These are phyloP conservation scores for Closterium sp. DNA, from an alignment of 139 green algal genomes.

Conservation along the genomic window DNA sequence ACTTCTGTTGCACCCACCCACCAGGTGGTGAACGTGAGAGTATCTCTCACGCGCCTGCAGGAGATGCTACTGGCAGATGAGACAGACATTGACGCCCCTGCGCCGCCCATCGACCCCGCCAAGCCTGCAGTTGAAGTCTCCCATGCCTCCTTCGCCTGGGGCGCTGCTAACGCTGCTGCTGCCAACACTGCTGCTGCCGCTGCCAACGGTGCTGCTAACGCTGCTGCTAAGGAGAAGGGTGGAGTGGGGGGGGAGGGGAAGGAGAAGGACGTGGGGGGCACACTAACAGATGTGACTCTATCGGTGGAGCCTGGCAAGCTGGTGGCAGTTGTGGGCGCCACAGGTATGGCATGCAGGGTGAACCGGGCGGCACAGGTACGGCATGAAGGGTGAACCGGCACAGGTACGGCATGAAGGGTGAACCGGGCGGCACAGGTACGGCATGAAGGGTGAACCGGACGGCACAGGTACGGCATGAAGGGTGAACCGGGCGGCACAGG, in stretches of 20 bases:
- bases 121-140: slow-evolving; percentile 37
- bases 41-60: slow-evolving; percentile 45
- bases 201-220: background rate
- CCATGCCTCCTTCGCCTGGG: slow-evolving; percentile 38
- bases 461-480: too few species aligned
- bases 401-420: background rate
- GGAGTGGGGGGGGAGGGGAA: background rate
- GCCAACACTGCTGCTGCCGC: background rate
- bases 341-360: background rate
- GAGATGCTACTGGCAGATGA: slow-evolving; percentile 49
- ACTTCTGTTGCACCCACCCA: background rate
- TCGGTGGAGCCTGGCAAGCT: slow-evolving; percentile 62
- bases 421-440: slow-evolving; percentile 53
- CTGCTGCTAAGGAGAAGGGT: background rate
- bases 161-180: background rate
- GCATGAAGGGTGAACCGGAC: too few species aligned
- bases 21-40: slow-evolving; percentile 40
- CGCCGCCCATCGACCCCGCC: slow-evolving; percentile 4
- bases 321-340: slow-evolving; percentile 73
- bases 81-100: background rate
- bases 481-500: slow-evolving; percentile 62
- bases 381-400: background rate
- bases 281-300: slow-evolving; percentile 67
- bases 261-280: background rate
- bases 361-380: background rate